Evolutionary conservation across 1,284 basidiomycete genomes (phyloP).

Genomic region (Leccinum variabile): DNA sequence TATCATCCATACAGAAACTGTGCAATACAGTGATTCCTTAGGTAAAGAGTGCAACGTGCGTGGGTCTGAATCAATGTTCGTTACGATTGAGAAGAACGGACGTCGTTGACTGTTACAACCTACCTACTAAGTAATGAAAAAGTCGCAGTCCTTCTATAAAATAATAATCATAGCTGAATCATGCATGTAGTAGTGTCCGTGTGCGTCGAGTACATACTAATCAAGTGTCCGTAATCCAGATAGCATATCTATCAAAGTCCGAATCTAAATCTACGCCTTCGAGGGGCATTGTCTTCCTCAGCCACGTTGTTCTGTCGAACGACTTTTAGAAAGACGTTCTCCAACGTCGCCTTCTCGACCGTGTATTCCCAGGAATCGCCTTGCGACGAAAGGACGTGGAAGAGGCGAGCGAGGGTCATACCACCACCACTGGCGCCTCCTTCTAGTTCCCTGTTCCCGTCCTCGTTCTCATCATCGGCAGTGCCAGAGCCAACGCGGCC

Average conservation of each 20-base stretch:
- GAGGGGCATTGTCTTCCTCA: slow-evolving; percentile 43
- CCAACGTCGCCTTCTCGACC: slow-evolving; percentile 66
- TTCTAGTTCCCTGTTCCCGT: neutral
- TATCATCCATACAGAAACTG: neutral
- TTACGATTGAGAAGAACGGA: too few species aligned
- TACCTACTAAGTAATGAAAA: too few species aligned
- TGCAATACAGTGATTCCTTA: neutral
- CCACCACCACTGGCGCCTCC: neutral
- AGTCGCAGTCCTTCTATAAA: too few species aligned
- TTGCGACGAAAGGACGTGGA: slow-evolving; percentile 51
- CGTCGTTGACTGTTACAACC: too few species aligned
- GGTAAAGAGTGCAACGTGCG: neutral
- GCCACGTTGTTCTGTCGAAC: slow-evolving; percentile 62
- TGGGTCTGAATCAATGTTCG: too few species aligned
- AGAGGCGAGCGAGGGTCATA: slow-evolving; percentile 56
- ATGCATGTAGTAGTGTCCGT: too few species aligned
- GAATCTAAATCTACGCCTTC: neutral
- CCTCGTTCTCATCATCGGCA: neutral
- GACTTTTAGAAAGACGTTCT: slow-evolving; percentile 74
- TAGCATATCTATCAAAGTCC: neutral
- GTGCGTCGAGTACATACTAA: too few species aligned
- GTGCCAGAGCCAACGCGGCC: neutral
- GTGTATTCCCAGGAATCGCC: slow-evolving; percentile 63
- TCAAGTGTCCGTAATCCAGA: too few species aligned
- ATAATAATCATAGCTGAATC: too few species aligned